Conservation (phyloP, 1,284 basidiomycete genomes). For the Salmacisia buchloeana region DNA sequence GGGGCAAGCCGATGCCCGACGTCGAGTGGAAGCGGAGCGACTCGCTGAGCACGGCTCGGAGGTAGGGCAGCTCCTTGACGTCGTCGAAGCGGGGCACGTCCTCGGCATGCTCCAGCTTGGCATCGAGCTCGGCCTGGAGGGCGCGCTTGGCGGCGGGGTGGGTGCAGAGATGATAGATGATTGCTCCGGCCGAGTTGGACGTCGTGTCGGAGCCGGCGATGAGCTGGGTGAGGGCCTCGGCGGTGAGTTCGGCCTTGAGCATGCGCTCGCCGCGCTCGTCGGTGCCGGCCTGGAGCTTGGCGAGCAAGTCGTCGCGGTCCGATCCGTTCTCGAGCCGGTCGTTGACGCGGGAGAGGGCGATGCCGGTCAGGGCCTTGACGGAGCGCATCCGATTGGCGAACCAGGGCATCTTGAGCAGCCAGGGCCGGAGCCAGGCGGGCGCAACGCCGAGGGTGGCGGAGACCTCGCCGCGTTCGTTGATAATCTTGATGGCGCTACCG, state of each 20-base stretch:
- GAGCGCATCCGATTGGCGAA: conserved; percentile 66
- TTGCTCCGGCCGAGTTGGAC: conserved; percentile 51
- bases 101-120: conserved; percentile 44
- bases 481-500: conserved; percentile 75
- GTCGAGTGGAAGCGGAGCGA: conserved; percentile 73
- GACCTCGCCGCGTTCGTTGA: conserved; percentile 83
- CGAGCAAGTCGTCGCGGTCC: conserved; percentile 68
- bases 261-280: conserved; percentile 74
- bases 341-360: conserved; percentile 71
- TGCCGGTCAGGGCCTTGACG: conserved; percentile 60
- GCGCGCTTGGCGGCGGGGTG: conserved; percentile 64
- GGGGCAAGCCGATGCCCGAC: conserved; percentile 63
- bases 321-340: conserved; percentile 61
- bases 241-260: conserved; percentile 73
- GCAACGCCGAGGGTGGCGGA: conserved; percentile 76
- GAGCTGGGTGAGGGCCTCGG: conserved; percentile 74
- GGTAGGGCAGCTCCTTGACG: conserved; percentile 43
- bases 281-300: conserved; percentile 69
- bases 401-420: conserved; percentile 56
- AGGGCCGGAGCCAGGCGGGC: conserved; percentile 57
- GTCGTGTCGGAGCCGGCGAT: conserved; percentile 59
- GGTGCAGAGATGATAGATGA: conserved; percentile 71
- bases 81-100: conserved; percentile 35
- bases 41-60: conserved; percentile 77
- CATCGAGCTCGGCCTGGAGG: conserved; percentile 74